Base-by-base conservation (phyloP, 768 basidiomycete species). In the Russula ochroleuca region DNA sequence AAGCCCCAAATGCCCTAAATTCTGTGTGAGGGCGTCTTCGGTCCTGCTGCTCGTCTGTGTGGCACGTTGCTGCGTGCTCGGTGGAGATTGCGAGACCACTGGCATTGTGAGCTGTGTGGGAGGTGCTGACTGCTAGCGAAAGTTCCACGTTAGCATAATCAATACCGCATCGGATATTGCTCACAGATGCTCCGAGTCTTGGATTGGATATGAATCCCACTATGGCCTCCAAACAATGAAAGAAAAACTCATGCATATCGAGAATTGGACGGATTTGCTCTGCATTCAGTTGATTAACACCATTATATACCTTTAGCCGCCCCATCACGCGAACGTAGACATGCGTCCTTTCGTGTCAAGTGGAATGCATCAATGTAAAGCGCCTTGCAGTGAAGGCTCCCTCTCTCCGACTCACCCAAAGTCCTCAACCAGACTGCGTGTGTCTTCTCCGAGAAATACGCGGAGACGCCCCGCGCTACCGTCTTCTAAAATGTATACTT, bases 171-270 rank as follows among this genome's bases (percentile, higher is more conserved):
- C 7, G 23, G 43, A 11, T 13, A 49, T 66, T 5, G 19, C 68
- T 10, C 52, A 71, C 70, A 8, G 74, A 65, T 31, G 75, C 76
- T 28, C 71, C 62, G 28, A 28, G 5, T 28, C 28, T 28, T 53
- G 76, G 68, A 38, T 74, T 68, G 8, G 62, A 69, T 52, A 80
- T 60, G 51, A 72, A 75, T 21, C 79, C 77, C 38, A 73, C 75
- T 28, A 82, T 72, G 13, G 73, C 72, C 62, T 83, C 78, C 62
- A 81, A 66, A 25, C 78, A 59, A 69, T 84, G 82, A 66, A 77
- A 78, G 64, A 74, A 78, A 21, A 80, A 68, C 66, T 83, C 82
- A 70, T 82, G 78, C 53, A 70, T 69, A 66, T 85, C 81, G 1
- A 68, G 71, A 49, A 83, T 73, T 3, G 68, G 69, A 28, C 78